These are phyloP conservation scores for Scalesia atractyloides DNA, from an alignment of 129 eudicot species.

Conservation along the genomic window DNA sequence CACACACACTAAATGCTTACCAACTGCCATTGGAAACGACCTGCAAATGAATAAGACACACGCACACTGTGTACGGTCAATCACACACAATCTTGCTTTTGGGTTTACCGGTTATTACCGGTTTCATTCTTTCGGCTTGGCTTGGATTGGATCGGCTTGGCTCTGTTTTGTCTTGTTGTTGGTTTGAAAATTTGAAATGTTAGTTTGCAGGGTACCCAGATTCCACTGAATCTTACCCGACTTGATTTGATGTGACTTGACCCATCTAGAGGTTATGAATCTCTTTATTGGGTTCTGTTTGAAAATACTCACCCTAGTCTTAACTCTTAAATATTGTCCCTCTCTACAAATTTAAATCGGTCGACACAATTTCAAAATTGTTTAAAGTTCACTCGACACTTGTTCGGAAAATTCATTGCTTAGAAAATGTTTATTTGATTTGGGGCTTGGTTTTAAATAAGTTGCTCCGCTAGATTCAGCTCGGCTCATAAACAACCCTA, in stretches of 20 bases:
- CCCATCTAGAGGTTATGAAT: neutral
- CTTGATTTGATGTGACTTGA: conserved; percentile 4
- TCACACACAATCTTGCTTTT: conserved; percentile 42
- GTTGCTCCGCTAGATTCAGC: too few relatives aligned
- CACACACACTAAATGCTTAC: conserved; percentile 74
- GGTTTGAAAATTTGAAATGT: conserved; percentile 17
- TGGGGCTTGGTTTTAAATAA: too few relatives aligned
- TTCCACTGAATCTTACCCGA: neutral
- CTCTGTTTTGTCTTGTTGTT: conserved; percentile 29
- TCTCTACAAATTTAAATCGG: too few relatives aligned
- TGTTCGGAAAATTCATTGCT: too few relatives aligned
- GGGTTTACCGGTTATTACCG: conserved; percentile 33
- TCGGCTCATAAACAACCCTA: too few relatives aligned
- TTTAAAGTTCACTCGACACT: too few relatives aligned
- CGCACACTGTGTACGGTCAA: conserved; percentile 47
- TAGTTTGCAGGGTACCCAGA: neutral
- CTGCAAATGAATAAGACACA: conserved; percentile 48
- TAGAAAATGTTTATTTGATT: too few relatives aligned
- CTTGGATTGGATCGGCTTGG: conserved; percentile 1
- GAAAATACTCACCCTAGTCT: too few relatives aligned
- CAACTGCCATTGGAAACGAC: conserved; percentile 78
- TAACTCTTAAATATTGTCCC: too few relatives aligned
- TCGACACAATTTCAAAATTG: too few relatives aligned
- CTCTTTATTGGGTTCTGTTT: neutral
- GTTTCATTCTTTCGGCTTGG: neutral